Evolutionary conservation across 768 basidiomycete species (phyloP).

Genomic region (Coprinopsis marcescibilis): DNA sequence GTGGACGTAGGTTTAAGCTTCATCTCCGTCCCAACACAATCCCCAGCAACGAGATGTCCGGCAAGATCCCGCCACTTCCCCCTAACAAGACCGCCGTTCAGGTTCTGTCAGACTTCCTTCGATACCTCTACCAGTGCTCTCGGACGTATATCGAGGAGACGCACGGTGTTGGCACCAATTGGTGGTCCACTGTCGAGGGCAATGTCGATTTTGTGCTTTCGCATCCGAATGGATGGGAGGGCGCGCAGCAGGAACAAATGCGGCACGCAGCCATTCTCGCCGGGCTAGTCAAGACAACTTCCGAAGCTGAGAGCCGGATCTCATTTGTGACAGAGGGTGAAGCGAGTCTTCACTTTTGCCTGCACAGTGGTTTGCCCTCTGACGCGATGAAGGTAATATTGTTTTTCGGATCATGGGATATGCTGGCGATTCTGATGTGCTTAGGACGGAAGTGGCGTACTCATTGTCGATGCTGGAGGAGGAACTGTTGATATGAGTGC

Average conservation of each 20-base stretch:
- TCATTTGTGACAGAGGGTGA: constrained; percentile 52
- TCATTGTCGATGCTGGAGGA: constrained; percentile 58
- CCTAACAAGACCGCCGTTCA: constrained; percentile 26
- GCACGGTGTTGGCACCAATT: constrained; percentile 26
- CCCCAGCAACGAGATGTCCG: constrained; percentile 3
- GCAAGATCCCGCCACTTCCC: constrained; percentile 25
- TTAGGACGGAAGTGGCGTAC: constrained; percentile 39
- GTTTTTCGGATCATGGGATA: too few species aligned
- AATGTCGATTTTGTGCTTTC: constrained; percentile 36
- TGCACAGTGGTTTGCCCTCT: constrained; percentile 11
- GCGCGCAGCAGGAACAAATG: constrained; percentile 43
- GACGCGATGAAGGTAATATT: constrained; percentile 9
- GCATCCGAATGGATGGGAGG: constrained; percentile 55
- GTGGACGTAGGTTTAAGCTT: constrained; percentile 27
- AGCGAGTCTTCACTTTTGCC: constrained; percentile 49
- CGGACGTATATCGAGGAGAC: constrained; percentile 32
- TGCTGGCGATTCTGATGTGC: neutral
- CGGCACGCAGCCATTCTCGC: constrained; percentile 40
- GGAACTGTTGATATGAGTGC: constrained; percentile 57
- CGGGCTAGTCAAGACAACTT: constrained; percentile 32
- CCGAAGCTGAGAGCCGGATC: constrained; percentile 30
- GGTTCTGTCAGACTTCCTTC: constrained; percentile 36
- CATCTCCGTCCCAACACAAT: constrained; percentile 14
- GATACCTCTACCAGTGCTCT: constrained; percentile 33
- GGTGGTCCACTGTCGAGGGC: constrained; percentile 17